A percentile compares a stretch with the other conserved stretches of the same genome.
Evolutionary conservation across 306 rosid genomes (phyloP).

Genomic region (Medicago arabica): DNA sequence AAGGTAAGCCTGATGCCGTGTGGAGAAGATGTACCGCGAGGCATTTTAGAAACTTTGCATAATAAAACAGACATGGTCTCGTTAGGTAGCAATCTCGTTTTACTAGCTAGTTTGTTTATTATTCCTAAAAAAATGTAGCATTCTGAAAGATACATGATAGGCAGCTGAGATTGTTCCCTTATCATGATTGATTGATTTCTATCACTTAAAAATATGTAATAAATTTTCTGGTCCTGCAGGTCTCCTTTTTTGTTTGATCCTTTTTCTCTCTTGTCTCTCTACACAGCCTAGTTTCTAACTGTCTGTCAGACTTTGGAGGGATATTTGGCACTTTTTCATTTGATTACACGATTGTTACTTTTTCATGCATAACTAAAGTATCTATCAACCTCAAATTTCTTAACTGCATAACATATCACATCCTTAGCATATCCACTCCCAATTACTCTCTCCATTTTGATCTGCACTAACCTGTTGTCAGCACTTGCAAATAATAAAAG

Average conservation of each 20-base stretch:
- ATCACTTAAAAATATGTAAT: background rate
- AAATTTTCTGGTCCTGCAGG: conserved; percentile 7
- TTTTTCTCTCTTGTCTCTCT: background rate
- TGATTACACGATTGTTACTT: background rate
- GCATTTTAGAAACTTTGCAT: too few relatives aligned
- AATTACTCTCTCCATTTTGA: conserved; percentile 59
- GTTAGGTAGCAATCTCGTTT: background rate
- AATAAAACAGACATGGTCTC: background rate
- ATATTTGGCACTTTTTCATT: background rate
- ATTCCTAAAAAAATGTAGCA: background rate
- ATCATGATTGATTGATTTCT: too few relatives aligned
- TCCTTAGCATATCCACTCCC: conserved; percentile 75
- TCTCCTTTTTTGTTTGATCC: background rate
- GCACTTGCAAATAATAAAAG: background rate
- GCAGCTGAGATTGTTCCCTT: too few relatives aligned
- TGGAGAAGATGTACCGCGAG: too few relatives aligned
- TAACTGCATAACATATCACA: conserved; percentile 63
- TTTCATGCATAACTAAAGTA: conserved; percentile 61
- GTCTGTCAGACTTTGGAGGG: background rate
- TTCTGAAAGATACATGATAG: background rate
- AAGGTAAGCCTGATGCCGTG: too few relatives aligned
- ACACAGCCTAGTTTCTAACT: background rate
- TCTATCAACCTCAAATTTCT: conserved; percentile 73
- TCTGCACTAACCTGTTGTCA: conserved; percentile 40
- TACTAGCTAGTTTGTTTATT: background rate